Evolutionary conservation across 148 eudicot species (phyloP).

Genomic region (Persicaria maculosa): DNA sequence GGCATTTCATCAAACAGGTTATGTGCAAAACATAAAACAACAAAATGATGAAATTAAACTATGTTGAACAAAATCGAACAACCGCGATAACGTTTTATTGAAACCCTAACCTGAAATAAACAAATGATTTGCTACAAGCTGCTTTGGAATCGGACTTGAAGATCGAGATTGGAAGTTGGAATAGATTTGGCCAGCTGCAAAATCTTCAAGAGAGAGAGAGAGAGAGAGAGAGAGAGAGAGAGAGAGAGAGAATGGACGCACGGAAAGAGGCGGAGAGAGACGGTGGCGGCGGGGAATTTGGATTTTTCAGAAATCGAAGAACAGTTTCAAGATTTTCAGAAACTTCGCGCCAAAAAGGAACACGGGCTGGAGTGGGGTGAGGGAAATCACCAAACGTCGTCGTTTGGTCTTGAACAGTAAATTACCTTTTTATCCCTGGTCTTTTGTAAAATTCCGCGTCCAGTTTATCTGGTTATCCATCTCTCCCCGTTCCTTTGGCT

Average conservation of each 20-base stretch:
- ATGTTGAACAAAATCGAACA: not conserved
- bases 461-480: too few relatives aligned
- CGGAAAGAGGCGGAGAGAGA: not conserved
- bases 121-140: not conserved
- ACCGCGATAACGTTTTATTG: not conserved
- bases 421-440: too few relatives aligned
- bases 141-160: not conserved
- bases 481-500: too few relatives aligned
- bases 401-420: not conserved
- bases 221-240: not conserved
- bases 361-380: not conserved
- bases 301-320: not conserved
- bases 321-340: not conserved
- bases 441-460: too few relatives aligned
- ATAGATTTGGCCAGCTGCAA: not conserved
- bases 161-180: not conserved
- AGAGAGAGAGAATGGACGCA: not conserved
- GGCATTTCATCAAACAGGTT: conserved; percentile 19
- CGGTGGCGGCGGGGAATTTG: not conserved
- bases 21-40: not conserved
- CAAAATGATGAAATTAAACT: not conserved
- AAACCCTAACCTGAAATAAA: not conserved
- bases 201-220: not conserved
- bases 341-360: conserved; percentile 6
- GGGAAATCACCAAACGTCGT: not conserved